Evolutionary conservation across 2,329 filamentous ascomycete species (phyloP), one percentile per base, ranked within the genome.

Genomic region (Chrysosporium keratinophilum): DNA sequence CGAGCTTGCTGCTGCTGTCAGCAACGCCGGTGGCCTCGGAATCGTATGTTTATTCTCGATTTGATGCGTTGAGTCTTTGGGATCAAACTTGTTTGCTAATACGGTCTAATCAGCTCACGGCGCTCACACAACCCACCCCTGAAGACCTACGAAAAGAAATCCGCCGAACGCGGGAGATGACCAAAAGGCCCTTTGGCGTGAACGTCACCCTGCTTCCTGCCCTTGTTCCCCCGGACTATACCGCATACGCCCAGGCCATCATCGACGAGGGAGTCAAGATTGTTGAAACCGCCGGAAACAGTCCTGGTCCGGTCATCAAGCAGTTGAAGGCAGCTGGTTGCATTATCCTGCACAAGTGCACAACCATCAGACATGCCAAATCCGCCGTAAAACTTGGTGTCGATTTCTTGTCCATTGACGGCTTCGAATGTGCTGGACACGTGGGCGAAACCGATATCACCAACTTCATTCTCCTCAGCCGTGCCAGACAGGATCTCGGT

Each of bases 271-370:
- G 89, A 54, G 78, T 97, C 72, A 81, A 80, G 59, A 84, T 97
- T 57, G 91, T 97, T 62, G 93, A 97, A 74, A 95, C 89, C 2
- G 89, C 89, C 1, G 89, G 89, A 52, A 95, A 95, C 76, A 84
- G 78, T 63, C 93, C 93, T 0, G 93, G 89, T 0, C 89, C 90
- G 2, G 84, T 98, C 59, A 97, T 98, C 69, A 77, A 81, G 67
- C 81, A 88, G 75, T 79, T 98, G 52, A 98, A 97, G 75, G 79
- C 79, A 57, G 86, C 84, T 5, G 82, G 82, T 54, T 80, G 81
- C 64, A 91, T 80, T 54, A 83, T 98, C 62, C 76, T 98, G 54
- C 93, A 98, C 80, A 98, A 98, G 75, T 97, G 93, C 77, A 98
- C 93, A 7, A 94, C 88, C 4, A 95, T 98, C 72, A 78, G 89